Evolutionary conservation across 106 monocot genomes (phyloP).

Genomic region (Phalaenopsis equestris): DNA sequence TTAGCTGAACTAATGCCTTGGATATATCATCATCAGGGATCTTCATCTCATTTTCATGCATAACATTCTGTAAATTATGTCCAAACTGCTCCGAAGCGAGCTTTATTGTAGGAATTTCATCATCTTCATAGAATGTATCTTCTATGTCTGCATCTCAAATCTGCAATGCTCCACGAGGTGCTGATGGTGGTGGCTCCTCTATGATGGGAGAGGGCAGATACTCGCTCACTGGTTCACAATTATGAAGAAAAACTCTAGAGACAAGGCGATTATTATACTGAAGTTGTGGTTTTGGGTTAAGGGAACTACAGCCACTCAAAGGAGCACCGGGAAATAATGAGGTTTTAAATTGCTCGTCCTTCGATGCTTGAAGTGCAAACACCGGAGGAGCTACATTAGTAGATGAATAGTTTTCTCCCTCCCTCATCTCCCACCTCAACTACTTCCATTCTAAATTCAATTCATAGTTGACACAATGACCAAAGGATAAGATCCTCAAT

Average conservation of each 20-base stretch:
- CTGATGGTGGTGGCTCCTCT: neutral
- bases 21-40: conserved; percentile 13
- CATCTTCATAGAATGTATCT: conserved; percentile 16
- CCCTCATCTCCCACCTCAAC: neutral
- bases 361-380: conserved; percentile 15
- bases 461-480: neutral
- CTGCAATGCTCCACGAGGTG: neutral
- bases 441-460: neutral
- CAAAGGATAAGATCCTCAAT: neutral
- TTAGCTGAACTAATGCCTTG: conserved; percentile 15
- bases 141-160: conserved; percentile 7
- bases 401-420: conserved; percentile 1
- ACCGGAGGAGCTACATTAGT: conserved; percentile 1
- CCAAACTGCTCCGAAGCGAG: conserved; percentile 4
- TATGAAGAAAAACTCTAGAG: neutral
- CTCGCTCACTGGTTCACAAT: conserved; percentile 10
- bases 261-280: neutral
- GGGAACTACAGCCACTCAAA: neutral
- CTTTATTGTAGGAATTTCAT: conserved; percentile 19
- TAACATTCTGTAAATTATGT: conserved; percentile 4
- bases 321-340: conserved; percentile 3
- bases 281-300: neutral
- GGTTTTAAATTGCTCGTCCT: conserved; percentile 3
- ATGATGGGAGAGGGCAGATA: conserved; percentile 7
- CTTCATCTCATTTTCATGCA: conserved; percentile 8